These are phyloP conservation scores for Russula sp. DNA, from an alignment of 768 basidiomycete genomes.

Conservation along the genomic window DNA sequence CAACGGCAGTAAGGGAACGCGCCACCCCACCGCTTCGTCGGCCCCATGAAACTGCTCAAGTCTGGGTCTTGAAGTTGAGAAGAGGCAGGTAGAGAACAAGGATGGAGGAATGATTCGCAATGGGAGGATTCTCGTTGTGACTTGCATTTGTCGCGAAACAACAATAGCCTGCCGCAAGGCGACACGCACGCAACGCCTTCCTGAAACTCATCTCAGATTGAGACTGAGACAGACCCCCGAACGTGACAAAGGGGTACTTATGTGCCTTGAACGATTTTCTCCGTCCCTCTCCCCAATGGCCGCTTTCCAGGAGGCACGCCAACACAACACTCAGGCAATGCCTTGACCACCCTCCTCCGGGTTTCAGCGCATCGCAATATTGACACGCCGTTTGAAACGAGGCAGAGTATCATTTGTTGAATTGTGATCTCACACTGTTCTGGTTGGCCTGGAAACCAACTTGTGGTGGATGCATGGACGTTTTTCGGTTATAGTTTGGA, in stretches of 20 bases:
- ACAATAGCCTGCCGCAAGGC: neutral
- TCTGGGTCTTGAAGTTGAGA: conserved; percentile 41
- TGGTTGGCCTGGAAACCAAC: conserved; percentile 14
- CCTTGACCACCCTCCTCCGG: neutral
- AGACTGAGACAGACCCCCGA: neutral
- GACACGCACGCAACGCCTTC: neutral
- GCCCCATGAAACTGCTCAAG: conserved; percentile 42
- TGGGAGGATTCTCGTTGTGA: neutral
- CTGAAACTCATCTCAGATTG: no score
- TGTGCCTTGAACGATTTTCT: neutral
- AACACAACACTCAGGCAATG: neutral
- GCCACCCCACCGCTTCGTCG: conserved; percentile 36
- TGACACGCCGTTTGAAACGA: neutral
- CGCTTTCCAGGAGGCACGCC: neutral
- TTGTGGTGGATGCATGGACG: neutral
- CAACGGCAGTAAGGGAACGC: neutral
- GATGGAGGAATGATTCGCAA: neutral
- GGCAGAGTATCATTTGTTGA: neutral
- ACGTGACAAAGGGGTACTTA: neutral
- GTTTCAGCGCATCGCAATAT: neutral
- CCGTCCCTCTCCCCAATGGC: neutral
- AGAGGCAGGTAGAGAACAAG: conserved; percentile 13
- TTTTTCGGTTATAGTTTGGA: neutral
- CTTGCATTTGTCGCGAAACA: neutral
- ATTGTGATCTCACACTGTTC: neutral